These are phyloP conservation scores for Monascus purpureus DNA, from an alignment of 495 filamentous ascomycete genomes.

Conservation along the genomic window DNA sequence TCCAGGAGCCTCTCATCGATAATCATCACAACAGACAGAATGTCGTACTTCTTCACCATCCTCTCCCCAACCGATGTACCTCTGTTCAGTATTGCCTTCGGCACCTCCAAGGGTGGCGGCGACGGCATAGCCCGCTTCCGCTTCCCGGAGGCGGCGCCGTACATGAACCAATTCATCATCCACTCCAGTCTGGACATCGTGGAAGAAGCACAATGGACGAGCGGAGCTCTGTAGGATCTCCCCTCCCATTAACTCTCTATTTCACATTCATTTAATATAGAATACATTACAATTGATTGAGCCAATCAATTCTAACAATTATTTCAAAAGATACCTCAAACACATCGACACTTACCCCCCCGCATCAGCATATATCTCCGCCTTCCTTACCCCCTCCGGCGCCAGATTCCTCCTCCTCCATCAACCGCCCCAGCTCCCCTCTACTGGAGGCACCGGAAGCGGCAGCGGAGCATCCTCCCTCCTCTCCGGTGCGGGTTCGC, in stretches of 20 bases:
- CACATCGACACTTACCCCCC: conserved; percentile 81
- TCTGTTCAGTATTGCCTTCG: conserved; percentile 91
- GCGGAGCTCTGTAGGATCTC: conserved; percentile 51
- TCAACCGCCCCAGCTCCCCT: conserved; percentile 43
- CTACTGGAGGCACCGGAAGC: conserved; percentile 12
- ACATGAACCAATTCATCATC: conserved; percentile 95
- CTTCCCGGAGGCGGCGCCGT: conserved; percentile 71
- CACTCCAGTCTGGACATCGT: conserved; percentile 87
- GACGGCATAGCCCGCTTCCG: conserved; percentile 69
- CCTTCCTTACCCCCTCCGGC: conserved; percentile 64
- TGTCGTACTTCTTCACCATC: conserved; percentile 97
- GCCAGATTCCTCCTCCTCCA: conserved; percentile 82
- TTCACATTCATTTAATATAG: conserved; percentile 4
- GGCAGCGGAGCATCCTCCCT: conserved; percentile 17
- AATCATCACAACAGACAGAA: no score
- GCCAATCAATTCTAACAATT: no score
- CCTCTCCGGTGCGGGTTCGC: conserved; percentile 16
- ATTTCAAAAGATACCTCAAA: conserved; percentile 67
- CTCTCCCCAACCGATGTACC: conserved; percentile 88
- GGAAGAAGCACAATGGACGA: conserved; percentile 88
- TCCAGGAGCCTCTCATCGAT: no score
- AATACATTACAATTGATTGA: not conserved
- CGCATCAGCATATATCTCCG: conserved; percentile 68
- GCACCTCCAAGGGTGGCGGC: conserved; percentile 84
- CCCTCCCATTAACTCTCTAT: not conserved